Percentiles rank a stretch among this genome's conserved stretches.
Conservation (phyloP, 1,284 basidiomycete genomes). For the Sanguinoderma infundibulare region DNA sequence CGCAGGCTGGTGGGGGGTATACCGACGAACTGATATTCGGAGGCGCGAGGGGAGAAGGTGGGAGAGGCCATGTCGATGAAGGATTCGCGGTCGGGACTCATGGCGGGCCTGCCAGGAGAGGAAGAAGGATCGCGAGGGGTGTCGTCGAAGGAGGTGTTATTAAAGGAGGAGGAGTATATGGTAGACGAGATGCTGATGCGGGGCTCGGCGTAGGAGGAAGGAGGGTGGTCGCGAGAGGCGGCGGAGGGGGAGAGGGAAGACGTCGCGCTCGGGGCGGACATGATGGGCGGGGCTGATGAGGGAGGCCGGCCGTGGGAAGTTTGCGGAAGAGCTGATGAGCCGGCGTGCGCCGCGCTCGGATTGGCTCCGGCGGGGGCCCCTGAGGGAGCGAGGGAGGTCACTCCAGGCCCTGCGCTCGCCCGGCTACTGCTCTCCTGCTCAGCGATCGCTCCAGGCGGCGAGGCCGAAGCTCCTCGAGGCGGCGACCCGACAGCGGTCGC, state of each 20-base stretch:
- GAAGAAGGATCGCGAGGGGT: slow-evolving; percentile 13
- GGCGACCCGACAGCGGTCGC: neutral
- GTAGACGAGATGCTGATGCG: slow-evolving; percentile 52
- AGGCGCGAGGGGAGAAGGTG: slow-evolving; percentile 29
- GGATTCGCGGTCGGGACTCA: slow-evolving; percentile 45
- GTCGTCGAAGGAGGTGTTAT: slow-evolving; percentile 31
- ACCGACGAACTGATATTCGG: slow-evolving; percentile 18
- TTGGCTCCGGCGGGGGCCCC: neutral
- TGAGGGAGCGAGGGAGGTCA: too few relatives aligned
- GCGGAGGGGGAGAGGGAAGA: slow-evolving; percentile 20
- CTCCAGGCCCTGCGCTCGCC: neutral
- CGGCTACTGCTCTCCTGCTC: neutral
- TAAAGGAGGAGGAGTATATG: slow-evolving; percentile 39
- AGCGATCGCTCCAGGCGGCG: neutral
- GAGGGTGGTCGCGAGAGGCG: slow-evolving; percentile 40
- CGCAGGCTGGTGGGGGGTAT: slow-evolving; percentile 14
- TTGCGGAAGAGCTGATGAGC: slow-evolving; percentile 22
- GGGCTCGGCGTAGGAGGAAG: slow-evolving; percentile 39
- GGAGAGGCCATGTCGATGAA: slow-evolving; percentile 63
- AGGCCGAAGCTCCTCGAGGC: neutral
- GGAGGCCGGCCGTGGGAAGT: slow-evolving; percentile 33
- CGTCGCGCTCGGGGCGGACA: slow-evolving; percentile 7
- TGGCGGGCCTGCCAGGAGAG: slow-evolving; percentile 24
- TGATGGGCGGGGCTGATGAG: slow-evolving; percentile 26
- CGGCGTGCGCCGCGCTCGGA: neutral